Conservation (phyloP, 805 yeast genomes). For the Zygosaccharomyces pseudorouxii region DNA sequence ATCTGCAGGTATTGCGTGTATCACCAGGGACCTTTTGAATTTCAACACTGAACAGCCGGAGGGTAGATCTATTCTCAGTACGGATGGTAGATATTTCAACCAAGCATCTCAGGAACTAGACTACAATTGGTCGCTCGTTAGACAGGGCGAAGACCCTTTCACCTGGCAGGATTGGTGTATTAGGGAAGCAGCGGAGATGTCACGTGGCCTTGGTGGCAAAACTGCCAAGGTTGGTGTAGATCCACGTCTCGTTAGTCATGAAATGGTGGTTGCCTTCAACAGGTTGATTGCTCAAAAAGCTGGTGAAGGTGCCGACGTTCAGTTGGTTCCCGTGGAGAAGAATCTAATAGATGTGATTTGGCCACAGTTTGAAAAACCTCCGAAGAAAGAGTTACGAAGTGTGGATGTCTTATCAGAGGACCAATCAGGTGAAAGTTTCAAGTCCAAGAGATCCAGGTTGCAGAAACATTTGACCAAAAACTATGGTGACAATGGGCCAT, state of each 20-base stretch:
- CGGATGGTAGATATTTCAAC: constrained; percentile 91
- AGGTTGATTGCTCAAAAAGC: constrained; percentile 23
- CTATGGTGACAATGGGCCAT: constrained; percentile 36
- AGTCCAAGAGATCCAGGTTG: constrained; percentile 52
- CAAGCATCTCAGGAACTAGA: constrained; percentile 87
- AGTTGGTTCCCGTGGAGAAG: constrained; percentile 47
- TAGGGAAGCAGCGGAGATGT: constrained; percentile 46
- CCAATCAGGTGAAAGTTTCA: constrained; percentile 61
- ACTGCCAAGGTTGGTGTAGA: constrained; percentile 71
- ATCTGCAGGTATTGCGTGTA: constrained; percentile 87
- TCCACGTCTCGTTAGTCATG: constrained; percentile 62
- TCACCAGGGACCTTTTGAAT: constrained; percentile 48
- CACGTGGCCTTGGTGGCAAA: constrained; percentile 38
- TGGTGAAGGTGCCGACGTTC: constrained; percentile 36
- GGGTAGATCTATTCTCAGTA: constrained; percentile 75
- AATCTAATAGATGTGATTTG: constrained; percentile 77
- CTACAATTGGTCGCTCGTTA: constrained; percentile 70
- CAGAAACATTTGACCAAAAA: constrained; percentile 34
- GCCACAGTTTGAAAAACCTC: constrained; percentile 60
- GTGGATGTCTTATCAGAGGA: constrained; percentile 48
- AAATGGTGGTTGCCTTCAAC: constrained; percentile 32
- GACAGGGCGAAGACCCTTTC: constrained; percentile 71
- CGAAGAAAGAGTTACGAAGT: constrained; percentile 48
- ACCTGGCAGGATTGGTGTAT: constrained; percentile 80
- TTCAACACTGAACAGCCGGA: constrained; percentile 39